Evolutionary conservation across 2,329 filamentous ascomycete species (phyloP).

Genomic region (Huntiella bhutanensis): DNA sequence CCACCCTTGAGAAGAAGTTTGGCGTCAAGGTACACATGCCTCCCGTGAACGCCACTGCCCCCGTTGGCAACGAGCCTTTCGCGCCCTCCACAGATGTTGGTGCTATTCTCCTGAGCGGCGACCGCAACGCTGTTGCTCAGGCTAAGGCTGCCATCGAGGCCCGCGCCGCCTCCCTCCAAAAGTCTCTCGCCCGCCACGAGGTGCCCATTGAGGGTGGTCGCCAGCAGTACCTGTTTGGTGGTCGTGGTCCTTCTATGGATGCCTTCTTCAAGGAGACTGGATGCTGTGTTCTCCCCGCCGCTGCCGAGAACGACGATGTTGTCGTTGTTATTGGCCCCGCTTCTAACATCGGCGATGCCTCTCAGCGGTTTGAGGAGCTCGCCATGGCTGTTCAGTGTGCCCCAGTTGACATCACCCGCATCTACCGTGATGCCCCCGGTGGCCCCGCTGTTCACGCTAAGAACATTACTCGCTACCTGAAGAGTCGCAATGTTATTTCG

Average conservation of each 20-base stretch:
- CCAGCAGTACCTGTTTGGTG: constrained; percentile 88
- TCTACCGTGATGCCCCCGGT: constrained; percentile 54
- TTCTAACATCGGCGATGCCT: constrained; percentile 51
- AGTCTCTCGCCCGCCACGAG: constrained; percentile 59
- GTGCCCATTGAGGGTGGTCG: constrained; percentile 67
- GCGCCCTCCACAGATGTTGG: constrained; percentile 45
- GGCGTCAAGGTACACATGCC: constrained; percentile 72
- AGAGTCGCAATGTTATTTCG: constrained; percentile 61
- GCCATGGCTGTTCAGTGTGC: constrained; percentile 74
- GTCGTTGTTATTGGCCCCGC: constrained; percentile 71
- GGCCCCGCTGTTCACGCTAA: constrained; percentile 64
- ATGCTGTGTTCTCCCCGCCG: constrained; percentile 69
- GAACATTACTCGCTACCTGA: constrained; percentile 74
- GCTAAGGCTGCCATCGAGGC: constrained; percentile 66
- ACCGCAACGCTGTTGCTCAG: constrained; percentile 63
- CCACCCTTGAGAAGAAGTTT: constrained; percentile 54
- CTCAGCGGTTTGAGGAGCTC: constrained; percentile 73
- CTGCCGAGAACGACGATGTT: constrained; percentile 58
- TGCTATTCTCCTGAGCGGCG: constrained; percentile 71
- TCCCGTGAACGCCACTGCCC: constrained; percentile 25
- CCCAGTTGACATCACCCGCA: constrained; percentile 62
- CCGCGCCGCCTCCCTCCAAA: constrained; percentile 54
- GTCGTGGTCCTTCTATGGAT: constrained; percentile 58
- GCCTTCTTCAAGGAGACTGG: constrained; percentile 83
- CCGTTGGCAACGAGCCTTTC: constrained; percentile 53